These are phyloP conservation scores for Kodamaea sp. DNA, from an alignment of 1,139 yeast genomes.

Conservation along the genomic window DNA sequence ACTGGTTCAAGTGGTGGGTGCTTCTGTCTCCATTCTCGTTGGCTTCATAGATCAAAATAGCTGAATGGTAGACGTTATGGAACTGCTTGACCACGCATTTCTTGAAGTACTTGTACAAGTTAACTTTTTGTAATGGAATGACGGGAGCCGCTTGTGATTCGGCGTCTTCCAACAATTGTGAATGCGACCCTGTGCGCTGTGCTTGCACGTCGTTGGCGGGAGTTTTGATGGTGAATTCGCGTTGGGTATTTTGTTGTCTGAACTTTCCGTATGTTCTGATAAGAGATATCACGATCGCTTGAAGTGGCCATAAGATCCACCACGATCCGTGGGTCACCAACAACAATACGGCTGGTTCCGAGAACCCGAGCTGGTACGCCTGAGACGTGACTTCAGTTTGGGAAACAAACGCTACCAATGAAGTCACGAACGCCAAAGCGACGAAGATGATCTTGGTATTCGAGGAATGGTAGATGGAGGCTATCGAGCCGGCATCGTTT, in stretches of 20 bases:
- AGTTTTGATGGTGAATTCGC: slow-evolving; percentile 9
- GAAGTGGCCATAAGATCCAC: slow-evolving; percentile 75
- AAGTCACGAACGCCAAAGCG: slow-evolving; percentile 54
- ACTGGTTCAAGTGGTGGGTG: slow-evolving; percentile 35
- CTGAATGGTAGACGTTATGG: slow-evolving; percentile 52
- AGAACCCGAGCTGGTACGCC: slow-evolving; percentile 58
- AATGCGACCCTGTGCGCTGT: slow-evolving; percentile 30
- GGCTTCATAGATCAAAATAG: slow-evolving; percentile 48
- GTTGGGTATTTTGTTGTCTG: slow-evolving; percentile 9
- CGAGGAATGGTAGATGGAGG: slow-evolving; percentile 18
- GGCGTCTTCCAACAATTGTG: slow-evolving; percentile 28
- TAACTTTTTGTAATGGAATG: slow-evolving; percentile 18
- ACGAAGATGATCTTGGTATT: slow-evolving; percentile 52
- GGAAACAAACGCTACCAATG: slow-evolving; percentile 65
- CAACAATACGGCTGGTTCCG: slow-evolving; percentile 70
- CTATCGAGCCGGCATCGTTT: slow-evolving; percentile 12
- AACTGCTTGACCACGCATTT: slow-evolving; percentile 49
- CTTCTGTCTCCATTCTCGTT: slow-evolving; percentile 39
- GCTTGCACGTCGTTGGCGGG: slow-evolving; percentile 20
- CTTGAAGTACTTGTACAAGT: slow-evolving; percentile 36
- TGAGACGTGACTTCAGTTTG: slow-evolving; percentile 84
- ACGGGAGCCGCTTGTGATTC: slow-evolving; percentile 12
- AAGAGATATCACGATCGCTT: slow-evolving; percentile 51
- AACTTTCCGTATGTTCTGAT: slow-evolving; percentile 41
- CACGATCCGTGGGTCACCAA: slow-evolving; percentile 79